Base-by-base conservation (phyloP, 2,329 filamentous ascomycete species). In the Cladophialophora exuberans region DNA sequence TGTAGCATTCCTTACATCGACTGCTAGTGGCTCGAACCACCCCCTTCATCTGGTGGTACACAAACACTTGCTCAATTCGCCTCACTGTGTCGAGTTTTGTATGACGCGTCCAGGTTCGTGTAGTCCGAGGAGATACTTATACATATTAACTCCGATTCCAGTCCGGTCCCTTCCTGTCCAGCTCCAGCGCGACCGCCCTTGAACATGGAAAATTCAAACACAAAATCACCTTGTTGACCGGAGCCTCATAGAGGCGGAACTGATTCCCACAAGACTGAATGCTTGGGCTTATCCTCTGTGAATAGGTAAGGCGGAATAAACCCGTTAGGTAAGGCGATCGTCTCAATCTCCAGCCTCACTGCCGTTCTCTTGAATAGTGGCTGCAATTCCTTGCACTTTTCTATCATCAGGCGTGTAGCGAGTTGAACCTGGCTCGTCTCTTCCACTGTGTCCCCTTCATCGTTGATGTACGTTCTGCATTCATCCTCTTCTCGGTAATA, bases 291-390 rank as follows among this genome's bases (percentile, higher is more conserved):
- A 10, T 64, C 61, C 46, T 64, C 62, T 22, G 54, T 51, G 49
- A 56, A 61, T 31, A 65, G 43, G 43, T 65, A 65, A n/a, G 62
- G 62, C n/a, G 62, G 62, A 22, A 65, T 65, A 33, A 61, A 65
- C 4, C 62, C 62, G 23, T 57, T 59, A 4, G 61, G 61, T 28
- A 63, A 31, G n/a, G 54, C 56, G 3, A 60, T 54, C 59, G 58
- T 54, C 33, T 63, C 56, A 22, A 63, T 56, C 28, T 53, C 57
- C 25, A 59, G 52, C 35, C 53, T 54, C 26, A 59, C 59, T 6
- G 51, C 50, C 22, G 50, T 48, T 36, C 53, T 59, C 13, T 54
- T 52, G 35, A 57, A 61, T 13, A 56, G 44, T 10, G 53, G 53
- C 33, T 56, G 54, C 22, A 60, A 35, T 31, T 62, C 58, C 38